These are phyloP conservation scores for Pseudogymnoascus sp. DNA, from an alignment of 2,329 filamentous ascomycete species.

Conservation along the genomic window DNA sequence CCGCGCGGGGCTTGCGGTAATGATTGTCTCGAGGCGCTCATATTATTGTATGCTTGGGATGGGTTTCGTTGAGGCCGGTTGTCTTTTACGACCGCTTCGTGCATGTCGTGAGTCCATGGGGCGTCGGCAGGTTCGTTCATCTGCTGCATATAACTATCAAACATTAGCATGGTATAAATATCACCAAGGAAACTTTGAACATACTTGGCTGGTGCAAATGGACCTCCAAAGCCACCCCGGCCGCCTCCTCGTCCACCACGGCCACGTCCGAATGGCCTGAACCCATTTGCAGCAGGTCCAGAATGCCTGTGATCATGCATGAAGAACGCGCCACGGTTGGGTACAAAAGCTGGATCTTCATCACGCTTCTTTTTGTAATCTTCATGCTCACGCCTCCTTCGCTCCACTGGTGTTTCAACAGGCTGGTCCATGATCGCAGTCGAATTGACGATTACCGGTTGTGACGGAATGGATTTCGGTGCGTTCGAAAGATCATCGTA, in stretches of 20 bases:
- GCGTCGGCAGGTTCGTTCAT: conserved; percentile 57
- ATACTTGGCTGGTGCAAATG: conserved; percentile 57
- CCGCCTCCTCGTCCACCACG: conserved; percentile 58
- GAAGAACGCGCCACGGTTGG: conserved; percentile 90
- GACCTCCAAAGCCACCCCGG: conserved; percentile 46
- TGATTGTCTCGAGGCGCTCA: conserved; percentile 21
- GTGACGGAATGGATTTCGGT: background rate
- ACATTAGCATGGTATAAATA: conserved; percentile 20
- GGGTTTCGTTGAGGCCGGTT: conserved; percentile 17
- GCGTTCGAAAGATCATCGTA: conserved; percentile 1
- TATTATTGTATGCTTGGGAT: conserved; percentile 33
- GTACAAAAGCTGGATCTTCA: conserved; percentile 86
- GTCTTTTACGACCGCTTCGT: conserved; percentile 59
- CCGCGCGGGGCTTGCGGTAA: conserved; percentile 42
- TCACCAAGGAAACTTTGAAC: conserved; percentile 29
- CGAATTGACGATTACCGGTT: conserved; percentile 28
- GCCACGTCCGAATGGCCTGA: conserved; percentile 63
- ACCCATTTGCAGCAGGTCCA: conserved; percentile 69
- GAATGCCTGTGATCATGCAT: conserved; percentile 88
- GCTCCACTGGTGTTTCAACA: conserved; percentile 57
- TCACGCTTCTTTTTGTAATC: conserved; percentile 84
- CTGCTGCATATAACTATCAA: conserved; percentile 37
- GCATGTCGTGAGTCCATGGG: conserved; percentile 91
- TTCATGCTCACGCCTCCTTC: conserved; percentile 77
- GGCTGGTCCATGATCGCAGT: conserved; percentile 34